A percentile compares a stretch with the other conserved stretches of the same genome.
These are phyloP conservation scores for Lactarius akahatsu DNA, from an alignment of 768 basidiomycete species.

Conservation along the genomic window DNA sequence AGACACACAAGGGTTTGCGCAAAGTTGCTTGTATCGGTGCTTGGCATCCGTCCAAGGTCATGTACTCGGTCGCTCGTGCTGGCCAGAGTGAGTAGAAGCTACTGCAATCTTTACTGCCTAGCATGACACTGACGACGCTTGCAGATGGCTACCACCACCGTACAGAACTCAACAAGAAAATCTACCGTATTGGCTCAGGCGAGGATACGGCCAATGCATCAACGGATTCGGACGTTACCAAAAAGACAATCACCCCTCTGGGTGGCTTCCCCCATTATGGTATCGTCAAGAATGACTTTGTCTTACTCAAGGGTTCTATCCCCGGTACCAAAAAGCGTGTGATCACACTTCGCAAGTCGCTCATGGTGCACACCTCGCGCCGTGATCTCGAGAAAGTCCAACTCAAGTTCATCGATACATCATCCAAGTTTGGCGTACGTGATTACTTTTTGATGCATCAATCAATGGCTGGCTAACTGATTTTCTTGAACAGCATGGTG, in stretches of 20 bases:
- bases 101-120: background rate
- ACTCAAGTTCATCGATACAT: constrained; percentile 98
- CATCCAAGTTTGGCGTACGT: constrained; percentile 94
- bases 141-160: constrained; percentile 94
- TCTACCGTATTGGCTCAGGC: constrained; percentile 90
- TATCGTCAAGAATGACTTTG: constrained; percentile 97
- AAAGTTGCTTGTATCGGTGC: constrained; percentile 99
- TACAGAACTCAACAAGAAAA: constrained; percentile 98
- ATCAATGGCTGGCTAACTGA: constrained; percentile 14
- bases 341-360: constrained; percentile 93
- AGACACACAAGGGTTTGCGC: constrained; percentile 99
- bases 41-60: constrained; percentile 99
- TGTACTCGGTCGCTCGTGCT: constrained; percentile 99
- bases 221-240: constrained; percentile 91
- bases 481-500: constrained; percentile 65
- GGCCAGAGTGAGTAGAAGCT: constrained; percentile 83
- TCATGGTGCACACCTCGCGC: constrained; percentile 95
- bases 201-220: constrained; percentile 80
- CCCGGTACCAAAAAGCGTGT: constrained; percentile 98
- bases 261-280: constrained; percentile 99
- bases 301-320: constrained; percentile 94
- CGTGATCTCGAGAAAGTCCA: constrained; percentile 96
- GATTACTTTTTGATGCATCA: background rate
- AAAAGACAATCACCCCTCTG: constrained; percentile 93
- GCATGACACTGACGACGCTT: constrained; percentile 16